Percentiles rank a stretch among this genome's conserved stretches.
Evolutionary conservation across 1,284 basidiomycete genomes (phyloP).

Genomic region (Ustilago trichophora): DNA sequence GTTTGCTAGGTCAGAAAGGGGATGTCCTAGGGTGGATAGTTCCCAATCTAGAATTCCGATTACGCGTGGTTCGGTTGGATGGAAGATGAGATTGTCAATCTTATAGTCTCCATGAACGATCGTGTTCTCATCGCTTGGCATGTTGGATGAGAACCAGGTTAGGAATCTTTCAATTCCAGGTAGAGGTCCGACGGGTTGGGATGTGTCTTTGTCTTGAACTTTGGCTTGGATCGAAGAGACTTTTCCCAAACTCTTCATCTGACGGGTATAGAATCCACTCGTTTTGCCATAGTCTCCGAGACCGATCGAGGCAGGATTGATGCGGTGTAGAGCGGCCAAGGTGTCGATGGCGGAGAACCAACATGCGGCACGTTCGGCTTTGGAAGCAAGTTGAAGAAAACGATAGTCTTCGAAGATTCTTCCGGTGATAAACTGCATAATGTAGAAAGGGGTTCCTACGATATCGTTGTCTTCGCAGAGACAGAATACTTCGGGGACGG

Average conservation of each 20-base stretch:
- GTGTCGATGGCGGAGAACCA: slow-evolving; percentile 68
- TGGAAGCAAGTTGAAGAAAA: slow-evolving; percentile 69
- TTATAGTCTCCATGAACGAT: slow-evolving; percentile 97
- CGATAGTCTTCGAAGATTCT: slow-evolving; percentile 87
- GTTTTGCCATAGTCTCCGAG: slow-evolving; percentile 81
- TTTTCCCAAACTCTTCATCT: slow-evolving; percentile 82
- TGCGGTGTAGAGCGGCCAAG: slow-evolving; percentile 78
- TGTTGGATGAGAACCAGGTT: slow-evolving; percentile 77
- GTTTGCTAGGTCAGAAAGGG: slow-evolving; percentile 88
- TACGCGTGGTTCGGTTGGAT: slow-evolving; percentile 87
- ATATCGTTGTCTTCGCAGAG: slow-evolving; percentile 76
- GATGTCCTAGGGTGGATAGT: slow-evolving; percentile 76
- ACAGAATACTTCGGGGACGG: slow-evolving; percentile 84
- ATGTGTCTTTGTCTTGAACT: slow-evolving; percentile 73
- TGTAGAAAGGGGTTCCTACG: slow-evolving; percentile 89
- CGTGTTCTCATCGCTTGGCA: slow-evolving; percentile 74
- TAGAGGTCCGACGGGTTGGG: slow-evolving; percentile 71
- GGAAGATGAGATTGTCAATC: slow-evolving; percentile 93
- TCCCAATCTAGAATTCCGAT: slow-evolving; percentile 98
- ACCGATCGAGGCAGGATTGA: slow-evolving; percentile 76
- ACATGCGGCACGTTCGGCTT: slow-evolving; percentile 76
- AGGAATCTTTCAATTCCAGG: slow-evolving; percentile 79
- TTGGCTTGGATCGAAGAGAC: slow-evolving; percentile 79
- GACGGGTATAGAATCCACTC: slow-evolving; percentile 86
- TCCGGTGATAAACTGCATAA: slow-evolving; percentile 89